Evolutionary conservation across 2,329 filamentous ascomycete species (phyloP).

Genomic region (Trichoderma sp.): DNA sequence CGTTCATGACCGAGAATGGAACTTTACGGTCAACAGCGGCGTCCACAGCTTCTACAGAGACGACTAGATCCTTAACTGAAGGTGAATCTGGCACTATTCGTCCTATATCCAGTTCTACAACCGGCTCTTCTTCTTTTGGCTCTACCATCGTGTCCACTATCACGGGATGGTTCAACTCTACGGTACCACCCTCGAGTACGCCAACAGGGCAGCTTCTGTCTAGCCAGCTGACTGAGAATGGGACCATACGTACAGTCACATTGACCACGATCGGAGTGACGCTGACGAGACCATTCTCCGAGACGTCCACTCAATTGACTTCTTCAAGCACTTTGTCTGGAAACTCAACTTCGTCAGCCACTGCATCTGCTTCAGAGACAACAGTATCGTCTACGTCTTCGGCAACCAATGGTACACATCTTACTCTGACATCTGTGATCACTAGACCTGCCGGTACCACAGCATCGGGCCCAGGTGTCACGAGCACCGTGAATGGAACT

Average conservation of each 20-base stretch:
- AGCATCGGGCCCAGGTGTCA: conserved; percentile 2
- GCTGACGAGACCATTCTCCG: not conserved
- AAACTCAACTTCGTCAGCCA: not conserved
- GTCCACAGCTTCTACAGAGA: not conserved
- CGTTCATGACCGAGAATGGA: not conserved
- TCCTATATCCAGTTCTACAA: conserved; percentile 4
- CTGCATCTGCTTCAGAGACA: not conserved
- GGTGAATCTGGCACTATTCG: conserved; percentile 12
- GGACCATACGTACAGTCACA: not conserved
- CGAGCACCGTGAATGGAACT: conserved; percentile 25
- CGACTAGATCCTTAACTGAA: conserved; percentile 1
- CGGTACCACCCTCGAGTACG: not conserved
- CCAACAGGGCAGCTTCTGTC: not conserved
- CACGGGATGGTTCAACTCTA: not conserved
- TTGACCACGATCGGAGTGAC: not conserved
- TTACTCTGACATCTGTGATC: conserved; percentile 15
- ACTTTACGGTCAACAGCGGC: not conserved
- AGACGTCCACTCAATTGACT: not conserved
- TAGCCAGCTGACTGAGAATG: conserved; percentile 1
- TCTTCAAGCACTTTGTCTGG: not conserved
- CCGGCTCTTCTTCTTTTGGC: not conserved
- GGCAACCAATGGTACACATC: not conserved
- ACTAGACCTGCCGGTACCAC: not conserved
- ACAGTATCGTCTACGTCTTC: not conserved
- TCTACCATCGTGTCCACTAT: not conserved